Percentiles rank a stretch among this genome's conserved stretches.
Evolutionary conservation across 345 rosid species (phyloP).

Genomic region (Limnanthes douglasii): DNA sequence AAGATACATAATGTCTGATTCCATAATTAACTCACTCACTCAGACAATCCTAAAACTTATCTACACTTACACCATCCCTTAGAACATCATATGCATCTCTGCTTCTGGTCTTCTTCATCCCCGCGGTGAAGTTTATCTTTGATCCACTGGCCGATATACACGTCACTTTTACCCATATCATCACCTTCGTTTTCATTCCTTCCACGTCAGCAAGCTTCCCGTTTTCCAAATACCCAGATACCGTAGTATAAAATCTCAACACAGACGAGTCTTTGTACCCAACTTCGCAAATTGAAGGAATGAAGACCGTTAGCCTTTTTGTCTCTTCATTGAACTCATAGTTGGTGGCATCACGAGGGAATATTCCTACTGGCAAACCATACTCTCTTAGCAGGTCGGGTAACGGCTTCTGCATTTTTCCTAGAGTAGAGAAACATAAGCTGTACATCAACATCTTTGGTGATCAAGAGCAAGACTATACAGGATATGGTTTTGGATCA

Average conservation of each 20-base stretch:
- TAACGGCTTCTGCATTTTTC: conserved; percentile 92
- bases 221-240: conserved; percentile 60
- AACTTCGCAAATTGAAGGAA: conserved; percentile 83
- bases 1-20: too few relatives aligned
- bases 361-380: conserved; percentile 67
- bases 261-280: conserved; percentile 89
- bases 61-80: conserved; percentile 47
- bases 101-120: conserved; percentile 61
- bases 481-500: too few relatives aligned
- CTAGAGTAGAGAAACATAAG: too few relatives aligned
- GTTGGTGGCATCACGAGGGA: conserved; percentile 91
- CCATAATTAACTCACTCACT: too few relatives aligned
- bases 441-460: too few relatives aligned
- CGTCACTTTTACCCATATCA: conserved; percentile 85
- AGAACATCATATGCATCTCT: conserved; percentile 70
- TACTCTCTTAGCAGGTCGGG: conserved; percentile 75
- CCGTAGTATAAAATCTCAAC: conserved; percentile 46
- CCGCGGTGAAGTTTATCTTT: conserved; percentile 64
- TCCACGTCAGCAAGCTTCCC: conserved; percentile 69
- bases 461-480: too few relatives aligned
- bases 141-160: conserved; percentile 49
- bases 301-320: conserved; percentile 51
- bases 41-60: conserved; percentile 83
- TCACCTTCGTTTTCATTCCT: conserved; percentile 81
- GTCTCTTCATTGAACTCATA: conserved; percentile 87